Evolutionary conservation across 768 basidiomycete species (phyloP), one percentile per base, ranked within the genome.

Genomic region (Rhodotorula taiwanensis): DNA sequence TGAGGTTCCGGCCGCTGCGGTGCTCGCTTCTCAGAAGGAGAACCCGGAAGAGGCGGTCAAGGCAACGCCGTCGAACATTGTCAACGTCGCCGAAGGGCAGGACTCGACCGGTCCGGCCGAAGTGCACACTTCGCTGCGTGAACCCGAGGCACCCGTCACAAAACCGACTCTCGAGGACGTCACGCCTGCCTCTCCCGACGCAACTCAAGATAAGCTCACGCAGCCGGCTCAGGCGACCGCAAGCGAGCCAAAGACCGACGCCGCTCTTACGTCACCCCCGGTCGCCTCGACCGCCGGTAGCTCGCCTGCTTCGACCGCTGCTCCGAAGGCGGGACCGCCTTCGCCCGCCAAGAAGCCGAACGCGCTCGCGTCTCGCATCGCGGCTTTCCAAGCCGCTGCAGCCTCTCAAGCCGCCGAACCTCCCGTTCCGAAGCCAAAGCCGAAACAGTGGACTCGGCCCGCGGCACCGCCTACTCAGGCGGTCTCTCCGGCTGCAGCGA

Each of bases 331-430:
- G 13, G 28, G 25, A 15, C 49, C 57, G 9, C 58, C 58, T 7
- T 49, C 58, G 13, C 44, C 58, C 10, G 64, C 64, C 14, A 65
- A 65, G 55, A 65, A 65, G 45, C 58, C 64, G 20, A 56, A 55
- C 20, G 64, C 54, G 11, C 53, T 65, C 41, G 53, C 53, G 13
- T 50, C 58, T 20, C 64, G 64, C 23, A 55, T 65, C 54, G 64
- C 64, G 18, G 54, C 54, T 10, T 65, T 65, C 64, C 33, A 65
- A 5, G 48, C 52, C 21, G 43, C 49, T 9, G 30, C 30, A 3
- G 20, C 49, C 9, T 39, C 52, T 6, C 43, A 55, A 16, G 33
- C 42, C 7, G 3, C 25, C 3, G 28, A 56, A 1, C 53, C 63
- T 6, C 51, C 31, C 15, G 50, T 50, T 7, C 58, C 58, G 6